Percentiles rank a stretch among this genome's conserved stretches.
Evolutionary conservation across 306 rosid species (phyloP).

Genomic region (Begonia fuchsioides): DNA sequence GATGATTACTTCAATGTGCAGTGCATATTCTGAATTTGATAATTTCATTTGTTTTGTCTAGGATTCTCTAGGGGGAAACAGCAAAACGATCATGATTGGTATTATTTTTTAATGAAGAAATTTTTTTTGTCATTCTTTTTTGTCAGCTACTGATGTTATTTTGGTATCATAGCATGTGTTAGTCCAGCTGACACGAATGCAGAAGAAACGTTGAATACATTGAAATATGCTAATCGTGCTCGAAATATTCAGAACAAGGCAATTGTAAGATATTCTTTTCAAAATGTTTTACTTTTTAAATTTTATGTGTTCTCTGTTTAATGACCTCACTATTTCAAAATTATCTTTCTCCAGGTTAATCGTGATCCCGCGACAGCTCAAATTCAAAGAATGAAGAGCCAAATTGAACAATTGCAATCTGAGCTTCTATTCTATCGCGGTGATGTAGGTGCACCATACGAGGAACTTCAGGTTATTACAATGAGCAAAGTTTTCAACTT

Average conservation of each 20-base stretch:
- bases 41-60: slow-evolving; percentile 4
- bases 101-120: slow-evolving; percentile 12
- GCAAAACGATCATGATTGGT: slow-evolving; percentile 99
- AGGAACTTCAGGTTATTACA: slow-evolving; percentile 66
- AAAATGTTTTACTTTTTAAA: neutral
- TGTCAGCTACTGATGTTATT: slow-evolving; percentile 3
- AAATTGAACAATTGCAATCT: slow-evolving; percentile 80
- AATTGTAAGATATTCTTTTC: slow-evolving; percentile 40
- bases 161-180: slow-evolving; percentile 58
- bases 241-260: slow-evolving; percentile 97
- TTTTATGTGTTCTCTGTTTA: neutral
- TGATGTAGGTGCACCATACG: slow-evolving; percentile 54
- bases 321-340: slow-evolving; percentile 2
- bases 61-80: slow-evolving; percentile 98
- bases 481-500: neutral
- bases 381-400: slow-evolving; percentile 64
- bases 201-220: slow-evolving; percentile 86
- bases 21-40: too few species aligned
- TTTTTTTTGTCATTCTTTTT: neutral
- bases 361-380: slow-evolving; percentile 87
- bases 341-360: slow-evolving; percentile 42
- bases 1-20: too few species aligned
- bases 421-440: slow-evolving; percentile 73
- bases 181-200: slow-evolving; percentile 99
- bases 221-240: slow-evolving; percentile 98